These are phyloP conservation scores for Mycena rosella DNA, from an alignment of 768 basidiomycete species.

Conservation along the genomic window DNA sequence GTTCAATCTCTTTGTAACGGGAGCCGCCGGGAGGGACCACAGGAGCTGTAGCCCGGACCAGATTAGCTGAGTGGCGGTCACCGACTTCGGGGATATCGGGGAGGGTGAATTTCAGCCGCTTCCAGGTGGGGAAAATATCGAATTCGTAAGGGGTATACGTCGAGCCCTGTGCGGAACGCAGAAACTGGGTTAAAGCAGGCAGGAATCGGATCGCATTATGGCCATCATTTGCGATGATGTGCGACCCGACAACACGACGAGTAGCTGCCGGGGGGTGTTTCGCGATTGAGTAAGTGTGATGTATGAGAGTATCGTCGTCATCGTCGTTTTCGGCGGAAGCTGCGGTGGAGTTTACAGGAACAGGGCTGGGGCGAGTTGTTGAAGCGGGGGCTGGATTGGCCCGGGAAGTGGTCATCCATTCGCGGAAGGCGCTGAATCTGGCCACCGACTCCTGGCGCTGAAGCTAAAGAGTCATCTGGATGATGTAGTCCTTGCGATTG, in stretches of 20 bases:
- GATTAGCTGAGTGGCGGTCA: background rate
- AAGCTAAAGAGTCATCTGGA: slow-evolving; percentile 54
- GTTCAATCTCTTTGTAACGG: background rate
- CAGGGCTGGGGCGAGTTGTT: no score
- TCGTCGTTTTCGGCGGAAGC: background rate
- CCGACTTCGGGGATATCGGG: slow-evolving; percentile 9
- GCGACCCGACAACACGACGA: background rate
- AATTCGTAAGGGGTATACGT: background rate
- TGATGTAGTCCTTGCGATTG: slow-evolving; percentile 42
- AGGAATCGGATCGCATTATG: slow-evolving; percentile 1
- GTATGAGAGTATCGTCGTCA: background rate
- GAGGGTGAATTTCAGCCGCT: background rate
- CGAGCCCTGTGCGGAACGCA: background rate
- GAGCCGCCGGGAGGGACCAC: background rate
- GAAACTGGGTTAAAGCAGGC: background rate
- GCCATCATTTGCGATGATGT: slow-evolving; percentile 1
- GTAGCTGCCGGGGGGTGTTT: slow-evolving; percentile 4
- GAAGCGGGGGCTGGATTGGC: no score
- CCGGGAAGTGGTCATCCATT: slow-evolving; percentile 1
- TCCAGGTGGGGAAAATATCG: slow-evolving; percentile 5
- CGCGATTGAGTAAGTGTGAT: background rate
- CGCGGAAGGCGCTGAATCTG: background rate
- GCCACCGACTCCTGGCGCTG: slow-evolving; percentile 43
- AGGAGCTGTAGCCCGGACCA: slow-evolving; percentile 1
- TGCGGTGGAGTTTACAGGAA: no score